Evolutionary conservation across 2,329 filamentous ascomycete genomes (phyloP), one percentile per base, ranked within the genome.

Genomic region (Aspergillus ruber): DNA sequence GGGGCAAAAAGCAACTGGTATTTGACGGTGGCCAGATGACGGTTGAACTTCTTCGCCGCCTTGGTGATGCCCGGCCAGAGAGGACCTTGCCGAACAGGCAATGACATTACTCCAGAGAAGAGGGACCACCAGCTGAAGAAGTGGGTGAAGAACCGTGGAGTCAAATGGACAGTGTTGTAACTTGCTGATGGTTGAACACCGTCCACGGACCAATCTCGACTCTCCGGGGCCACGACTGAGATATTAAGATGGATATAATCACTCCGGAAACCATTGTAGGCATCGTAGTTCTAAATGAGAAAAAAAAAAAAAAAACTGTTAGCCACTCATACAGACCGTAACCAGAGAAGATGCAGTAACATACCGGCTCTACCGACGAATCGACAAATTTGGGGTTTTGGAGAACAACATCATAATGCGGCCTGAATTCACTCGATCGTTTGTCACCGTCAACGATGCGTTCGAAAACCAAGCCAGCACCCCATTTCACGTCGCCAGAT

Each of bases 81-180:
- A 42, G 81, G 79, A 13, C 93, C 93, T 72, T 98, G 94, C 1
- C 93, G 88, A 48, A 98, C 86, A 9, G 93, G 94, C 23, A 98
- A 76, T 9, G 91, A 94, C 84, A 97, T 90, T 7, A 91, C 86
- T 1, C 91, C 90, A 7, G 90, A 90, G 68, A 98, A 98, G 56
- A 97, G 82, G 1, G 87, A 91, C 90, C 90, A 97, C 93, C 93
- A 98, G 48, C 84, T 83, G 72, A 90, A 97, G 75, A 98, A 98
- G 65, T 98, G 93, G 0, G 91, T 96, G 66, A 98, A 98, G 74
- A 98, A 95, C 7, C 90, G 84, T 5, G 93, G 93, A 1, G 88
- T 93, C 25, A 98, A 78, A 67, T 98, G 94, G 1, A 97, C 86
- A 0, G 91, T 90, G 64, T 98, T 98, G 74, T 98, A 98, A 63